These are phyloP conservation scores for Crucibulum laeve DNA, from an alignment of 768 basidiomycete genomes.

Conservation along the genomic window DNA sequence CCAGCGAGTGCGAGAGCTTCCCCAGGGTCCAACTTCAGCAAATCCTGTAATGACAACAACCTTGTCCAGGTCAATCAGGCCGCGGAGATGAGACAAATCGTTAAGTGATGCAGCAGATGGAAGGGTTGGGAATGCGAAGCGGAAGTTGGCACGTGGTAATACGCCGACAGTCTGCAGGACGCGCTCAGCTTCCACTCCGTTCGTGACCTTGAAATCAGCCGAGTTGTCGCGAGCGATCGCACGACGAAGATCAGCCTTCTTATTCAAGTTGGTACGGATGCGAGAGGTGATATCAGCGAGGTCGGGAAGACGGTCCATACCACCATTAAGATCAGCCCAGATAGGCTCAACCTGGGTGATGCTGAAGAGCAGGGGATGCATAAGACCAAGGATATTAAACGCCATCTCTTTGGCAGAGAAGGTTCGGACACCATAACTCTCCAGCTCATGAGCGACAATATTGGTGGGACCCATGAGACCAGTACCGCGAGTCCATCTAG, in stretches of 20 bases:
- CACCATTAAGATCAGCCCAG: constrained; percentile 98
- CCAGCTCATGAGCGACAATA: constrained; percentile 90
- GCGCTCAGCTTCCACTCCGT: constrained; percentile 89
- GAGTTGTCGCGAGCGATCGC: constrained; percentile 93
- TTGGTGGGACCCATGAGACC: constrained; percentile 96
- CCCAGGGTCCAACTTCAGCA: constrained; percentile 98
- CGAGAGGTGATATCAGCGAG: constrained; percentile 87
- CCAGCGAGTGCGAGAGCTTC: constrained; percentile 96
- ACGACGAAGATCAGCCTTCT: constrained; percentile 89
- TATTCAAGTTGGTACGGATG: constrained; percentile 76
- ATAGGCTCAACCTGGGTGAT: constrained; percentile 99
- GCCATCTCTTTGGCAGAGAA: constrained; percentile 99
- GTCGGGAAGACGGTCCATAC: constrained; percentile 96
- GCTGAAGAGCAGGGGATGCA: constrained; percentile 99
- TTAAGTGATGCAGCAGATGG: constrained; percentile 65
- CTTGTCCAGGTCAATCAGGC: constrained; percentile 92
- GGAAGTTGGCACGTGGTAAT: constrained; percentile 97
- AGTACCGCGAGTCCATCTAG: constrained; percentile 97
- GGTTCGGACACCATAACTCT: constrained; percentile 89
- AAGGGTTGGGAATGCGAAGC: constrained; percentile 89
- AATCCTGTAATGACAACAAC: constrained; percentile 95
- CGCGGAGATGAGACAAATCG: constrained; percentile 76
- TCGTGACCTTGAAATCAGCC: constrained; percentile 89
- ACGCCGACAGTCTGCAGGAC: constrained; percentile 90
- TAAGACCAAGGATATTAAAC: constrained; percentile 98